These are phyloP conservation scores for Capronia americana DNA, from an alignment of 2,329 filamentous ascomycete genomes.

Conservation along the genomic window DNA sequence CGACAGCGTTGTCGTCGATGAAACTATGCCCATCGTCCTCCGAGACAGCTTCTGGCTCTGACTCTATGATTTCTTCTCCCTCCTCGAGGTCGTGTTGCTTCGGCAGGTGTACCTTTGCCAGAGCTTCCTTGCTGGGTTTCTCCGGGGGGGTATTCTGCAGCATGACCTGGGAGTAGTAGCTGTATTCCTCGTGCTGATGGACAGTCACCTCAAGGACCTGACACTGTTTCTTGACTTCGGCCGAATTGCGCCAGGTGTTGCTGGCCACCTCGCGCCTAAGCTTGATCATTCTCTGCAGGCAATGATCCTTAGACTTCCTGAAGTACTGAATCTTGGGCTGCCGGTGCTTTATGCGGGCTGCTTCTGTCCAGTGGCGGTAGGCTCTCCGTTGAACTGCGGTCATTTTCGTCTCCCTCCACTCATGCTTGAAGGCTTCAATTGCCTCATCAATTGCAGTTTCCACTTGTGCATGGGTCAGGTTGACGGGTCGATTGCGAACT, in stretches of 20 bases:
- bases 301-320: conserved; percentile 50
- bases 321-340: conserved; percentile 54
- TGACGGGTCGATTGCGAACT: conserved; percentile 40
- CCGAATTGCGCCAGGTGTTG: conserved; percentile 60
- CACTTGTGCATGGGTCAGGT: conserved; percentile 52
- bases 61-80: conserved; percentile 57
- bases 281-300: conserved; percentile 62
- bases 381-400: conserved; percentile 64
- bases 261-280: conserved; percentile 60
- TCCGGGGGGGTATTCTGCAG: conserved; percentile 43
- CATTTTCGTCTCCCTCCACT: conserved; percentile 66
- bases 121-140: conserved; percentile 28
- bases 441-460: conserved; percentile 60
- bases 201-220: conserved; percentile 69
- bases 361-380: conserved; percentile 66
- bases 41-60: conserved; percentile 41
- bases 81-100: conserved; percentile 44
- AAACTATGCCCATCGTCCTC: conserved; percentile 60
- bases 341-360: conserved; percentile 53
- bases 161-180: conserved; percentile 56
- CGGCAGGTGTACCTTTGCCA: conserved; percentile 15
- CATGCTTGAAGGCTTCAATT: conserved; percentile 57
- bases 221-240: conserved; percentile 63
- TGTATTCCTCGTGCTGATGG: conserved; percentile 58
- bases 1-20: conserved; percentile 43